Percentiles rank a stretch among this genome's conserved stretches.
Conservation (phyloP, 2,329 filamentous ascomycete genomes). For the Chrysoporthe puriensis region DNA sequence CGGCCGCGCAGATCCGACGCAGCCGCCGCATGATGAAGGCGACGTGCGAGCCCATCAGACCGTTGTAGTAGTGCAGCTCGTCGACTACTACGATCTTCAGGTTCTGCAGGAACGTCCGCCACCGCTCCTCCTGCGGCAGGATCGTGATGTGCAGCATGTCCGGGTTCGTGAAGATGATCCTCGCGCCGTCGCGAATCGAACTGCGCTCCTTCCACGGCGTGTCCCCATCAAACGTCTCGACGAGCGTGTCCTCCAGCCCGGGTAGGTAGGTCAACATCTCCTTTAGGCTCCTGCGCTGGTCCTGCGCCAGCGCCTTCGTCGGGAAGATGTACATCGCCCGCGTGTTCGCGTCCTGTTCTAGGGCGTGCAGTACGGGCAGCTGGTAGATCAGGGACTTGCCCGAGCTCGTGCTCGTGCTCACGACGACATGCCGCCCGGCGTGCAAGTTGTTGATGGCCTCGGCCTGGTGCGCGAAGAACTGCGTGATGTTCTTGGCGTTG, state of each 20-base stretch:
- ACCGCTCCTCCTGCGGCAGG: slow-evolving; percentile 85
- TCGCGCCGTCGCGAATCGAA: slow-evolving; percentile 80
- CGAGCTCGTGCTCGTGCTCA: slow-evolving; percentile 93
- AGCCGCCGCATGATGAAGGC: slow-evolving; percentile 92
- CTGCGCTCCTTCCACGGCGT: slow-evolving; percentile 82
- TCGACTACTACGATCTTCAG: slow-evolving; percentile 88
- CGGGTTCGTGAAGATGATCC: slow-evolving; percentile 96
- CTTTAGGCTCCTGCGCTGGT: slow-evolving; percentile 86
- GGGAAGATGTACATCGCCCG: slow-evolving; percentile 98
- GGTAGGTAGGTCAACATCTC: slow-evolving; percentile 83
- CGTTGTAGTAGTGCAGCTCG: slow-evolving; percentile 96
- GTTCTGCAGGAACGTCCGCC: slow-evolving; percentile 87
- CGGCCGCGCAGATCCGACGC: slow-evolving; percentile 82
- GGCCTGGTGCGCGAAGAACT: slow-evolving; percentile 88
- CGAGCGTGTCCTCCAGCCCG: slow-evolving; percentile 72
- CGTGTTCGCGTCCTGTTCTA: slow-evolving; percentile 76
- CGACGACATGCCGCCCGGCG: slow-evolving; percentile 82
- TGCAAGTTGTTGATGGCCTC: slow-evolving; percentile 90
- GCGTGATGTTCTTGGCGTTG: slow-evolving; percentile 84
- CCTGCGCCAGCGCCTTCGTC: slow-evolving; percentile 93
- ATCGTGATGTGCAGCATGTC: slow-evolving; percentile 98
- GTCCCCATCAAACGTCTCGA: slow-evolving; percentile 96
- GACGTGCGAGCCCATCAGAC: slow-evolving; percentile 90
- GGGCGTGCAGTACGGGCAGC: slow-evolving; percentile 82
- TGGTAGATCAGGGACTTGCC: slow-evolving; percentile 99